Percentiles rank a stretch among this genome's conserved stretches.
Evolutionary conservation across 2,329 filamentous ascomycete genomes (phyloP).

Genomic region (Colletotrichum gloeosporioides): DNA sequence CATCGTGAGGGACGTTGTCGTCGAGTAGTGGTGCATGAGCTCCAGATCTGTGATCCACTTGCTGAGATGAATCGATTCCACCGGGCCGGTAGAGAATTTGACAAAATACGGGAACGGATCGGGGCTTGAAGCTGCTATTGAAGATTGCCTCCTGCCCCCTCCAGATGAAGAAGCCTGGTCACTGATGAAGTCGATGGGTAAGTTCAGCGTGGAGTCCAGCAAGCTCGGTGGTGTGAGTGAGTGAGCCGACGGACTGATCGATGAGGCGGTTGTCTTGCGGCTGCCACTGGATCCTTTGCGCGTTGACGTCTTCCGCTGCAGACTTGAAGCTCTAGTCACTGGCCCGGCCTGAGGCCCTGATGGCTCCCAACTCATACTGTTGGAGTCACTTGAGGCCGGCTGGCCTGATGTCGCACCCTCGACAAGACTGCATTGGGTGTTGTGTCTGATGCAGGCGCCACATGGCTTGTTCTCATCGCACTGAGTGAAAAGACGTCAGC

Average conservation of each 20-base stretch:
- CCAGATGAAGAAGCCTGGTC: neutral
- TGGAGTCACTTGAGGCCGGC: neutral
- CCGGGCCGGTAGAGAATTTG: slow-evolving; percentile 26
- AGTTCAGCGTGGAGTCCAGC: neutral
- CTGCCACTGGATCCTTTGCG: neutral
- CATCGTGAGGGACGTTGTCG: slow-evolving; percentile 33
- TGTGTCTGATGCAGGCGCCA: slow-evolving; percentile 39
- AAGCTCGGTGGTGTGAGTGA: slow-evolving; percentile 1
- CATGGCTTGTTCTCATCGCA: slow-evolving; percentile 44
- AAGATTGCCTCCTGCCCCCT: neutral
- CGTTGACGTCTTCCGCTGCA: neutral
- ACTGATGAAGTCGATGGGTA: slow-evolving; percentile 1
- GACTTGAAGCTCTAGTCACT: neutral
- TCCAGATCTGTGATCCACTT: slow-evolving; percentile 40
- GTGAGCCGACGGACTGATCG: slow-evolving; percentile 1
- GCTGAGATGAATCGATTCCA: slow-evolving; percentile 19
- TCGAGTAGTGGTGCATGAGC: slow-evolving; percentile 40
- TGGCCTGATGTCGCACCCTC: slow-evolving; percentile 8
- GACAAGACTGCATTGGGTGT: slow-evolving; percentile 36
- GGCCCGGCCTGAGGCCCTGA: neutral
- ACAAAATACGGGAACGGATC: slow-evolving; percentile 25
- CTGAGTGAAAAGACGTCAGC: slow-evolving; percentile 25
- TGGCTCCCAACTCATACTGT: neutral
- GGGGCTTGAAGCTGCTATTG: slow-evolving; percentile 3
- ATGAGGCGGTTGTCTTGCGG: neutral